A percentile compares a stretch with the other conserved stretches of the same genome.
Conservation (phyloP, 768 basidiomycete species). For the Kwoniella europaea region DNA sequence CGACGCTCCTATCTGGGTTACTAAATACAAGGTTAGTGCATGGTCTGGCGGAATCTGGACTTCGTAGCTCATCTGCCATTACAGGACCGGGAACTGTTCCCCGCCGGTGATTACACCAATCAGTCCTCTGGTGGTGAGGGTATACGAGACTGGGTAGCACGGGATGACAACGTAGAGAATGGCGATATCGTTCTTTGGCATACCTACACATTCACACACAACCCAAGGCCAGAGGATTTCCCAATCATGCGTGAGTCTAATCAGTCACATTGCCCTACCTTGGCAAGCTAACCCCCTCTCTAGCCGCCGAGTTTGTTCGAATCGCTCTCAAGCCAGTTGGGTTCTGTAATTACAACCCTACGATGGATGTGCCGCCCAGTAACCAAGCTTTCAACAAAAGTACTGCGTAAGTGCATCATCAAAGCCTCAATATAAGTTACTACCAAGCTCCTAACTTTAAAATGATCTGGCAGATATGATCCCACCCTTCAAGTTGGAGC, state of each 20-base stretch:
- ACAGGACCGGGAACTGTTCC: conserved; percentile 48
- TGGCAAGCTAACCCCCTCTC: no score
- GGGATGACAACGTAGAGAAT: conserved; percentile 25
- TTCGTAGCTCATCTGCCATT: neutral
- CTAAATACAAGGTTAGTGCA: conserved; percentile 26
- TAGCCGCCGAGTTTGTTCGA: conserved; percentile 23
- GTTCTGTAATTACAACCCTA: conserved; percentile 44
- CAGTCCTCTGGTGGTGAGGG: conserved; percentile 42
- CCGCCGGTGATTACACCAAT: conserved; percentile 46
- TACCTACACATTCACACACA: conserved; percentile 51
- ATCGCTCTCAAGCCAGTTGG: conserved; percentile 46
- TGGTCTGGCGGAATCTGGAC: neutral
- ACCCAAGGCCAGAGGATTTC: conserved; percentile 50
- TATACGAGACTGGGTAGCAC: conserved; percentile 21
- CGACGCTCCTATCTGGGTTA: conserved; percentile 43
- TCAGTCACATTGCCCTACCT: no score
- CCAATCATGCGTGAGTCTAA: conserved; percentile 31
- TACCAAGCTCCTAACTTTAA: no score
- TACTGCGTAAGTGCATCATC: no score
- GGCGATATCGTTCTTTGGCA: conserved; percentile 48
- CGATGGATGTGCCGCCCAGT: conserved; percentile 42
- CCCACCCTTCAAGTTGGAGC: no score
- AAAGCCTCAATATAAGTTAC: no score
- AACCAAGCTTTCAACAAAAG: conserved; percentile 42
- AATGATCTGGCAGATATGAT: no score